Evolutionary conservation across 2,329 filamentous ascomycete genomes (phyloP), one percentile per base, ranked within the genome.

Genomic region (Penicillium sp.): DNA sequence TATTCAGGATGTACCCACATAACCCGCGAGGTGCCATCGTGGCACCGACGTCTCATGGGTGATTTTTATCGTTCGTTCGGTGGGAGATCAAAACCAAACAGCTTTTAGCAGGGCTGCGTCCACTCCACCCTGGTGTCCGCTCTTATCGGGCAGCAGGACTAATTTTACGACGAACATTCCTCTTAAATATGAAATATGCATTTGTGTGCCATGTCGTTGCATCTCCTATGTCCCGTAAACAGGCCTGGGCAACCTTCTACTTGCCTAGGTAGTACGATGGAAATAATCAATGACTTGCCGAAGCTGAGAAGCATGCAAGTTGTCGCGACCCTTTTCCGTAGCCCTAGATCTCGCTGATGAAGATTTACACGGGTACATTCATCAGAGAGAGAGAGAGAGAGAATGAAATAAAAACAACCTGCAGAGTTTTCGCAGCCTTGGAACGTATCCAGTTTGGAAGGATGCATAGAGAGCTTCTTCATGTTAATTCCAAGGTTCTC

Each of bases 81-180:
- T 73, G 70, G 70, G 60, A 73, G 67, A 73, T 64, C 66, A 69
- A 73, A 70, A 65, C 66, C 62, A 66, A 66, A 65, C 69, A 69
- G 69, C 70, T 72, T 72, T 70, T 72, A 73, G 70, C 70, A 73
- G 70, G 60, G 62, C 70, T 69, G 69, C 70, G 70, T 73, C 70
- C 71, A 70, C 70, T 73, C 70, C 70, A 73, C 70, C 70, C 70
- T 72, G 67, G 66, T 69, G 65, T 65, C 69, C 60, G 59, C 49
- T 46, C 43, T 61, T 28, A 57, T 71, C 58, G 67, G 63, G 63
- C 65, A 57, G 62, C 62, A 70, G 70, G 70, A 72, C 70, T 72
- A 65, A 67, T 66, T 69, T 65, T 65, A 68, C 63, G 69, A 72
- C 69, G 69, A 59, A 73, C 70, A 72, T 71, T 52, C 10, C 16